phyloP scores from a whole-genome alignment of 2,329 filamentous ascomycete species.

The Zalaria obscura region DNA sequence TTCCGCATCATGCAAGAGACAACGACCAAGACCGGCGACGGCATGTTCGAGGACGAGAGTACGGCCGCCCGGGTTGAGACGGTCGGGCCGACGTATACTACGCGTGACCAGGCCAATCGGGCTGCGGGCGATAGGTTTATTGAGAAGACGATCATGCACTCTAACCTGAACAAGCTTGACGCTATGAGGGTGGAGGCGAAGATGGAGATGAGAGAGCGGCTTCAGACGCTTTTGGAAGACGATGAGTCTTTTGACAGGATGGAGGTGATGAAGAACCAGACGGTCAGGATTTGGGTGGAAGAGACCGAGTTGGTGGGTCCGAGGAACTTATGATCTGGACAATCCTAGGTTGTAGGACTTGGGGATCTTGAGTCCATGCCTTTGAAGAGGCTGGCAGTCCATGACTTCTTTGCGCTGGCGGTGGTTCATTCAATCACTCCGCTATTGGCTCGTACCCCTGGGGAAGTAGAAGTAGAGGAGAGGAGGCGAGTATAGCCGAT shows the following conservation, averaged over 20 bases:
- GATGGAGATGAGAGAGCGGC: neutral
- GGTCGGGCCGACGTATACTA: neutral
- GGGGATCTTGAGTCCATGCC: too few relatives aligned
- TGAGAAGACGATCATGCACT: neutral
- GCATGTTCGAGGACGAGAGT: too few relatives aligned
- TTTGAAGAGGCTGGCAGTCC: too few relatives aligned
- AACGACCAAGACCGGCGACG: neutral
- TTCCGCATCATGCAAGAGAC: neutral
- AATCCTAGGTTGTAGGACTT: neutral
- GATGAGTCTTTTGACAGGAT: neutral
- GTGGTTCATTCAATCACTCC: too few relatives aligned
- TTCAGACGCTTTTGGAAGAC: neutral
- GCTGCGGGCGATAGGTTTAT: too few relatives aligned
- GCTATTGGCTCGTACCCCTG: too few relatives aligned
- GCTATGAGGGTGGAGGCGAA: neutral
- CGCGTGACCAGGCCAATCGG: neutral
- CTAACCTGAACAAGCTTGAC: neutral
- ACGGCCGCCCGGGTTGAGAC: too few relatives aligned
- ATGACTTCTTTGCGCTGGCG: too few relatives aligned
- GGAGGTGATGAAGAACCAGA: constrained; percentile 1
- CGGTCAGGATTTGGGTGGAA: constrained; percentile 1
- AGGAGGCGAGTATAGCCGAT: neutral
- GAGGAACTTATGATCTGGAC: constrained; percentile 1
- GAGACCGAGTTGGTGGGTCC: constrained; percentile 1
- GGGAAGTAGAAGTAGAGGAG: neutral